A percentile compares a stretch with the other conserved stretches of the same genome.
Conservation (phyloP, 441 rosid species). For the Corymbia calophylla region DNA sequence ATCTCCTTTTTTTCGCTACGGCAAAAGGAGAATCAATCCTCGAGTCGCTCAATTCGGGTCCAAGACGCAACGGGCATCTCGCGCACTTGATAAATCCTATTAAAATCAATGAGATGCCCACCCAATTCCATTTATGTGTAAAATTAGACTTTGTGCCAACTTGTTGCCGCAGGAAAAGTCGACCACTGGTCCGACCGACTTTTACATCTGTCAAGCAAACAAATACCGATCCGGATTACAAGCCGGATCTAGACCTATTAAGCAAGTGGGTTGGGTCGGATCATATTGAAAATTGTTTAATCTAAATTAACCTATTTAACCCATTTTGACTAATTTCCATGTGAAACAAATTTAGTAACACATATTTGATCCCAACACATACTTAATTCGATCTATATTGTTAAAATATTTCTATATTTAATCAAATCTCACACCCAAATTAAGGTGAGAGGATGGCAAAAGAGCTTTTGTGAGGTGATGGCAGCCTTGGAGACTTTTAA, state of each 20-base stretch:
- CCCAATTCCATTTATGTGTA: not conserved
- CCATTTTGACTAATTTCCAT: no score
- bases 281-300: fast-evolving
- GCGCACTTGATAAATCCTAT: not conserved
- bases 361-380: no score
- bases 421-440: no score
- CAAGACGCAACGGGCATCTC: not conserved
- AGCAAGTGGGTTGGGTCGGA: no score
- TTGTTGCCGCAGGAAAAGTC: not conserved
- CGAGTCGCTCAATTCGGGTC: not conserved
- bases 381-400: no score
- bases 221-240: not conserved
- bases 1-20: not conserved
- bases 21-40: not conserved
- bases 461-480: no score
- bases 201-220: not conserved
- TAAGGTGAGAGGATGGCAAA: no score
- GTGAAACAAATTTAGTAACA: no score
- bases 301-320: not conserved
- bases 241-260: not conserved
- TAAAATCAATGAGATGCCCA: not conserved
- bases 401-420: no score
- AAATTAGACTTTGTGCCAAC: not conserved
- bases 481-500: no score
- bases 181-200: not conserved